Conservation (phyloP, 768 basidiomycete species). For the Suillus sp. region DNA sequence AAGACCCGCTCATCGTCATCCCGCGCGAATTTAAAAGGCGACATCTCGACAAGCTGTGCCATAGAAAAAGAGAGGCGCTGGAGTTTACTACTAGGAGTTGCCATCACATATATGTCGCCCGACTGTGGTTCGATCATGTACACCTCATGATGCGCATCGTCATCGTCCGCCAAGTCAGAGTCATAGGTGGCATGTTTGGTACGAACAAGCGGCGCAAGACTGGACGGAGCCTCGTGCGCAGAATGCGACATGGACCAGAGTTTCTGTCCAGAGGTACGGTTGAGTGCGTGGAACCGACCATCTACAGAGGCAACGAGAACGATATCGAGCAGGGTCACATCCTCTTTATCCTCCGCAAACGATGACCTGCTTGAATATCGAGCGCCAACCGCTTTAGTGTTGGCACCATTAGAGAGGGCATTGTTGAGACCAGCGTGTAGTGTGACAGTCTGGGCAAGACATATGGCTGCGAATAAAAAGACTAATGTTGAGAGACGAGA, state of each 20-base stretch:
- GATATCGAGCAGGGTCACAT: slow-evolving; percentile 73
- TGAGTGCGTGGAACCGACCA: slow-evolving; percentile 92
- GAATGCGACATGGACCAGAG: slow-evolving; percentile 88
- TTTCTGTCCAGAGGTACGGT: slow-evolving; percentile 77
- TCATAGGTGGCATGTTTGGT: slow-evolving; percentile 64
- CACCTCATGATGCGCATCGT: slow-evolving; percentile 58
- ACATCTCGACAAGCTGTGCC: slow-evolving; percentile 89
- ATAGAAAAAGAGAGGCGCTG: slow-evolving; percentile 91
- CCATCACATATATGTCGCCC: slow-evolving; percentile 89
- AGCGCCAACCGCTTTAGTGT: slow-evolving; percentile 20
- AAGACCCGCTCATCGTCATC: slow-evolving; percentile 71
- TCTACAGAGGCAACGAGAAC: slow-evolving; percentile 93
- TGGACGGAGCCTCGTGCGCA: slow-evolving; percentile 47
- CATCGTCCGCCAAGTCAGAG: slow-evolving; percentile 57
- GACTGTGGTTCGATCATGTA: slow-evolving; percentile 96
- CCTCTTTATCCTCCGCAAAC: slow-evolving; percentile 30
- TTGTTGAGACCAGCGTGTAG: slow-evolving; percentile 26
- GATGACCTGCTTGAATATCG: slow-evolving; percentile 14
- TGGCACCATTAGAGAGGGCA: slow-evolving; percentile 30
- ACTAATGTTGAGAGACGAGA: slow-evolving; percentile 27
- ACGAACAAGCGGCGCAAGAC: slow-evolving; percentile 73
- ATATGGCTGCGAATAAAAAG: slow-evolving; percentile 31
- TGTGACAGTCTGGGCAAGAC: slow-evolving; percentile 36
- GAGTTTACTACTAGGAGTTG: slow-evolving; percentile 65
- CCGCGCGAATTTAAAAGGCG: slow-evolving; percentile 70